Percentiles rank a stretch among this genome's conserved stretches.
Evolutionary conservation across 1,284 basidiomycete species (phyloP).

Genomic region (Ceratobasidium sp.): DNA sequence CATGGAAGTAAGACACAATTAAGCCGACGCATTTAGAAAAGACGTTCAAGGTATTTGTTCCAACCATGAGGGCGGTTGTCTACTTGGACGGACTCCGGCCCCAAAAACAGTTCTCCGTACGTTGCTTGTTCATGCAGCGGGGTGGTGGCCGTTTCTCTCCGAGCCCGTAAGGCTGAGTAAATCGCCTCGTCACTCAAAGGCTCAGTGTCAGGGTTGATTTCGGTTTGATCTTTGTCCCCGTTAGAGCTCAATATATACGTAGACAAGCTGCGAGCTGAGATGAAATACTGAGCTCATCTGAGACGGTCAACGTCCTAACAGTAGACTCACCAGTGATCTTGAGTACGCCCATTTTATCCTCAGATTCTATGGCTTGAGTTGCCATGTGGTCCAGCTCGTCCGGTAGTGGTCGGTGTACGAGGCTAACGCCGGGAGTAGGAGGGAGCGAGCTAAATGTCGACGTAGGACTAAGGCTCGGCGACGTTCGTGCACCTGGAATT

Average conservation of each 20-base stretch:
- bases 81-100: slow-evolving; percentile 17
- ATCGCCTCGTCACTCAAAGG: slow-evolving; percentile 35
- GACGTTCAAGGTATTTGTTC: slow-evolving; percentile 23
- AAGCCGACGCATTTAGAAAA: background rate
- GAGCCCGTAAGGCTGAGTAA: slow-evolving; percentile 27
- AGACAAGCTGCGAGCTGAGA: slow-evolving; percentile 29
- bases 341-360: slow-evolving; percentile 43
- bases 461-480: slow-evolving; percentile 11
- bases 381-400: slow-evolving; percentile 41
- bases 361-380: slow-evolving; percentile 29
- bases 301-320: background rate
- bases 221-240: background rate
- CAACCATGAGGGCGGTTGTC: slow-evolving; percentile 21
- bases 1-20: background rate
- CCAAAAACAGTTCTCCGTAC: slow-evolving; percentile 35
- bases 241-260: slow-evolving; percentile 14
- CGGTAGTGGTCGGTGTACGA: slow-evolving; percentile 30
- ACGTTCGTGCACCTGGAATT: too few species aligned
- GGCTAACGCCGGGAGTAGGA: slow-evolving; percentile 27
- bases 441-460: slow-evolving; percentile 33
- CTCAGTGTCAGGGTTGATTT: slow-evolving; percentile 12
- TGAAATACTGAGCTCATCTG: slow-evolving; percentile 28
- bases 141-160: slow-evolving; percentile 28
- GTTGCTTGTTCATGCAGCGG: slow-evolving; percentile 26
- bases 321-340: slow-evolving; percentile 29